Conservation (phyloP, 148 eudicot genomes). For the Chenopodium berlandieri region DNA sequence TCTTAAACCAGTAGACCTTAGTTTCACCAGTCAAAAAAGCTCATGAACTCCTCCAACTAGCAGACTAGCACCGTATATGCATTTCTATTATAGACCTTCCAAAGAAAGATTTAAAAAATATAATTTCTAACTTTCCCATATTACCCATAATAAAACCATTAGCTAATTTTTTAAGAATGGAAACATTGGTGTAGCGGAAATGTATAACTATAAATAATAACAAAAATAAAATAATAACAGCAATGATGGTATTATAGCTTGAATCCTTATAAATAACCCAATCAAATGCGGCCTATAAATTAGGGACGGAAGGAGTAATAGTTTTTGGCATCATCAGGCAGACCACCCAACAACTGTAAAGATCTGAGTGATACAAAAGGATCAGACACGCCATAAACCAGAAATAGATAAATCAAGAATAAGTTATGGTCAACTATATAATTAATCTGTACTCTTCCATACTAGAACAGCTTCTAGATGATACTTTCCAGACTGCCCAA, state of each 20-base stretch:
- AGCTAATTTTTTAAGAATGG: not conserved
- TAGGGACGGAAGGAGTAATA: not conserved
- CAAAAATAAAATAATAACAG: no score
- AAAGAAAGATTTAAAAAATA: not conserved
- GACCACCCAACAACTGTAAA: slow-evolving; percentile 14
- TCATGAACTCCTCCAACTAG: slow-evolving; percentile 16
- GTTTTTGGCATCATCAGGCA: slow-evolving; percentile 11
- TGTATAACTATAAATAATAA: no score
- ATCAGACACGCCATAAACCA: slow-evolving; percentile 1
- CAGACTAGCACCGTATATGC: slow-evolving; percentile 13
- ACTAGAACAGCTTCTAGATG: not conserved
- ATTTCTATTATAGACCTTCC: not conserved
- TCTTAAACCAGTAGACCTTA: slow-evolving; percentile 43
- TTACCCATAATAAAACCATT: not conserved
- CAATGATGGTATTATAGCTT: not conserved
- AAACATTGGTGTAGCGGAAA: not conserved
- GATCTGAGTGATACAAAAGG: slow-evolving; percentile 16
- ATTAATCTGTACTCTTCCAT: slow-evolving; percentile 4
- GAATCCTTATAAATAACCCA: not conserved
- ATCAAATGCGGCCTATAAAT: not conserved
- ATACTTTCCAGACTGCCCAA: not conserved
- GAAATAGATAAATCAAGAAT: slow-evolving; percentile 2
- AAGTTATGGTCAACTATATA: slow-evolving; percentile 19
- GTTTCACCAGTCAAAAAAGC: slow-evolving; percentile 27
- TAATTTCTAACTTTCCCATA: not conserved